These are phyloP conservation scores for Neoarthrinium moseri DNA, from an alignment of 2,329 filamentous ascomycete species.

Conservation along the genomic window DNA sequence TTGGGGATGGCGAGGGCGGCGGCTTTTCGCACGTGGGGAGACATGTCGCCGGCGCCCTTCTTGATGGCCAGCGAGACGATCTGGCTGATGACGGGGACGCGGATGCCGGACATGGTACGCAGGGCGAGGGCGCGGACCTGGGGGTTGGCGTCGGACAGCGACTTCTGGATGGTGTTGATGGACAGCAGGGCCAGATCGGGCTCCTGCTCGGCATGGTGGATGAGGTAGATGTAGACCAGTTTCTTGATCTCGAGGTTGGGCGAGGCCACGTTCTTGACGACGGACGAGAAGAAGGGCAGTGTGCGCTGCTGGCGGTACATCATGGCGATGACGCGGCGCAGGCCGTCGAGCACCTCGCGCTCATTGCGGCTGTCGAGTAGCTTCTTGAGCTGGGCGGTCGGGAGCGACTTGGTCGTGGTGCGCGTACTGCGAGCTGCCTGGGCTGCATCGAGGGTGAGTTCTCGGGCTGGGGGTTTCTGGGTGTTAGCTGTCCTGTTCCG, in stretches of 20 bases:
- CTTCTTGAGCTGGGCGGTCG: slow-evolving; percentile 87
- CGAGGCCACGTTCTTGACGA: slow-evolving; percentile 96
- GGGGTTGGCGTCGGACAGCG: slow-evolving; percentile 86
- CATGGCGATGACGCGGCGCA: slow-evolving; percentile 88
- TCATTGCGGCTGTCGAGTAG: slow-evolving; percentile 92
- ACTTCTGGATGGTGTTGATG: slow-evolving; percentile 99
- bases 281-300: slow-evolving; percentile 90
- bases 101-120: slow-evolving; percentile 94
- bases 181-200: slow-evolving; percentile 93
- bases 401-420: slow-evolving; percentile 63
- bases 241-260: slow-evolving; percentile 95
- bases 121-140: slow-evolving; percentile 89
- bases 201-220: slow-evolving; percentile 94
- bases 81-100: slow-evolving; percentile 96
- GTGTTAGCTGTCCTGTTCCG: background rate
- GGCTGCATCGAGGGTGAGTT: slow-evolving; percentile 95
- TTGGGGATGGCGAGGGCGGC: slow-evolving; percentile 94
- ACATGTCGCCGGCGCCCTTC: slow-evolving; percentile 91
- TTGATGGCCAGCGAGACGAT: slow-evolving; percentile 97
- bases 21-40: slow-evolving; percentile 86
- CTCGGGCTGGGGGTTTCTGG: slow-evolving; percentile 64
- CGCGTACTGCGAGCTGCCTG: slow-evolving; percentile 74
- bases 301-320: slow-evolving; percentile 91
- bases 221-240: slow-evolving; percentile 96
- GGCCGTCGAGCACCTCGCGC: slow-evolving; percentile 85